Conservation (phyloP, 2,329 filamentous ascomycete species). For the Dactylellina sp. region DNA sequence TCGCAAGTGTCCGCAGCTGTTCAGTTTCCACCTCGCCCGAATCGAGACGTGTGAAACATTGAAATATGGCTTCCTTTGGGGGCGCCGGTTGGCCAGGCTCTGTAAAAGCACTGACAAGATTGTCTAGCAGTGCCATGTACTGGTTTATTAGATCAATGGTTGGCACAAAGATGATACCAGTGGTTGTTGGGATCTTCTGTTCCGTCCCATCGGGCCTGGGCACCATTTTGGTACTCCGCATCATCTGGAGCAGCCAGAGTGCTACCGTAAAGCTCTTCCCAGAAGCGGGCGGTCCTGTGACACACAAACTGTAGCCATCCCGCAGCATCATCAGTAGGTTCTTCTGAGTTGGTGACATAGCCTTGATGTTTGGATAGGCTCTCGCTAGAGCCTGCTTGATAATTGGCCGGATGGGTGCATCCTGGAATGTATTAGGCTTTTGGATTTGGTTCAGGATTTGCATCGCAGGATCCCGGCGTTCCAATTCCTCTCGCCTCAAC, state of each 20-base stretch:
- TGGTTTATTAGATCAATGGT: slow-evolving; percentile 58
- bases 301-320: slow-evolving; percentile 58
- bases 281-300: slow-evolving; percentile 57
- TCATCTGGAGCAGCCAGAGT: slow-evolving; percentile 58
- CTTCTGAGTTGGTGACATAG: slow-evolving; percentile 57
- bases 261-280: slow-evolving; percentile 60
- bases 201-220: slow-evolving; percentile 17
- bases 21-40: slow-evolving; percentile 24
- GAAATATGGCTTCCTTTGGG: slow-evolving; percentile 47
- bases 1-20: slow-evolving; percentile 54
- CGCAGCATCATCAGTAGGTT: slow-evolving; percentile 57
- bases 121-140: slow-evolving; percentile 22
- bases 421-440: slow-evolving; percentile 42
- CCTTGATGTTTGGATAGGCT: slow-evolving; percentile 58
- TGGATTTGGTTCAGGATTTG: slow-evolving; percentile 27
- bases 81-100: slow-evolving; percentile 24
- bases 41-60: slow-evolving; percentile 52
- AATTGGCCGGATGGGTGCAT: slow-evolving; percentile 57
- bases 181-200: slow-evolving; percentile 56
- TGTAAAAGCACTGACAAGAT: slow-evolving; percentile 23
- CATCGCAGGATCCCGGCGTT: slow-evolving; percentile 35
- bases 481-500: slow-evolving; percentile 44
- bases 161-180: slow-evolving; percentile 59
- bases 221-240: slow-evolving; percentile 32
- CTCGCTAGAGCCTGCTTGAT: slow-evolving; percentile 56